Evolutionary conservation across 2,329 filamentous ascomycete genomes (phyloP).

Genomic region (Fusarium pseudonygamai): DNA sequence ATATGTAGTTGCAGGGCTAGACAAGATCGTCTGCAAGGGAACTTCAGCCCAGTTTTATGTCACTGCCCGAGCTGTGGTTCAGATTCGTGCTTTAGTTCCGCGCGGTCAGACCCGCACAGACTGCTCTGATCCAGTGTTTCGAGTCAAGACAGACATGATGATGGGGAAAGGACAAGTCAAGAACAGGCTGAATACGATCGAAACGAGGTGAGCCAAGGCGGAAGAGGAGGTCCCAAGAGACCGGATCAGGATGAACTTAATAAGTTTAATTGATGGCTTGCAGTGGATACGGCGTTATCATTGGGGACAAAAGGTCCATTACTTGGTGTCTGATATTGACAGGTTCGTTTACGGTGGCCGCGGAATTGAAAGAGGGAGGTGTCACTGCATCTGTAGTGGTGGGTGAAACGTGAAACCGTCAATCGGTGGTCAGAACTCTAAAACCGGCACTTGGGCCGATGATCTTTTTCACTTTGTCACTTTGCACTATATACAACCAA

Average conservation of each 20-base stretch:
- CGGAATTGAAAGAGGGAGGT: neutral
- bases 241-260: neutral
- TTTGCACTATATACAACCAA: too few relatives aligned
- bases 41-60: neutral
- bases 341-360: neutral
- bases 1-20: neutral
- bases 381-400: neutral
- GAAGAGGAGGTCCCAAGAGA: neutral
- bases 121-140: neutral
- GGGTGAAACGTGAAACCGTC: neutral
- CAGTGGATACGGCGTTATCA: neutral
- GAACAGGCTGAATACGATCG: neutral
- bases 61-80: neutral
- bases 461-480: neutral
- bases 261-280: neutral
- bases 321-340: neutral
- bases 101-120: conserved; percentile 1
- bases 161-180: neutral
- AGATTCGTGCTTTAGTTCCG: neutral
- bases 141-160: neutral
- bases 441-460: neutral
- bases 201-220: neutral
- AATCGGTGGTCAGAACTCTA: neutral
- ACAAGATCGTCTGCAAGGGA: neutral
- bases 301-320: neutral